A percentile compares a stretch with the other conserved stretches of the same genome.
These are phyloP conservation scores for Beauveria brongniartii DNA, from an alignment of 2,329 filamentous ascomycete species.

Conservation along the genomic window DNA sequence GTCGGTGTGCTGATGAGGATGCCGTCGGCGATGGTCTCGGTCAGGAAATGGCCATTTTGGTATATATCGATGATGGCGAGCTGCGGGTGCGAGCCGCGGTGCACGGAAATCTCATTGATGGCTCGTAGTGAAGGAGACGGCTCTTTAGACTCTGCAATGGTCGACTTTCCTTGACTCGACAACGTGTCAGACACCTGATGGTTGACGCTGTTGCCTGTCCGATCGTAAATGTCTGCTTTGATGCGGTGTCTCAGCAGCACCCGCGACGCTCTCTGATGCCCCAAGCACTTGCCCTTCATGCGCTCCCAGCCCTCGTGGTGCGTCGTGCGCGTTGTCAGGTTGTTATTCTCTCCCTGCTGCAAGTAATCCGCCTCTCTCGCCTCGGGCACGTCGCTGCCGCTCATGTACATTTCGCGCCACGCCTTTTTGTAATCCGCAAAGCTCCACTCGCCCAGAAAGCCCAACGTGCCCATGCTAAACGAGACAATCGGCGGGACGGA, in stretches of 20 bases:
- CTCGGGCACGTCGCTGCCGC: slow-evolving; percentile 44
- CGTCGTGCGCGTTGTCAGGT: slow-evolving; percentile 14
- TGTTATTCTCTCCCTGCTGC: slow-evolving; percentile 20
- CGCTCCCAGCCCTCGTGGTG: slow-evolving; percentile 54
- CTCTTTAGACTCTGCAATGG: slow-evolving; percentile 28
- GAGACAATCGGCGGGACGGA: slow-evolving; percentile 85
- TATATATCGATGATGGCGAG: slow-evolving; percentile 87
- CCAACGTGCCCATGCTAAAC: slow-evolving; percentile 94
- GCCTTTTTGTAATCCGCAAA: slow-evolving; percentile 88
- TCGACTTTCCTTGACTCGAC: slow-evolving; percentile 36
- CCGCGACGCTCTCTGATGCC: slow-evolving; percentile 62
- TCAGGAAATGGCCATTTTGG: slow-evolving; percentile 81
- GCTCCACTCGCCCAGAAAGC: slow-evolving; percentile 94
- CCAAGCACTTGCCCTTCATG: slow-evolving; percentile 74
- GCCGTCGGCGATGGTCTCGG: slow-evolving; percentile 89
- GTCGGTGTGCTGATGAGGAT: slow-evolving; percentile 93
- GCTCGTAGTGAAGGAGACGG: slow-evolving; percentile 49
- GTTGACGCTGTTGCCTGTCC: slow-evolving; percentile 54
- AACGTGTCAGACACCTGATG: slow-evolving; percentile 37
- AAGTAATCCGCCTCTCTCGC: slow-evolving; percentile 32
- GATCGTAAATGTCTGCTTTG: slow-evolving; percentile 75
- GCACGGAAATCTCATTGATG: slow-evolving; percentile 92
- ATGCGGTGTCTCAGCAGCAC: slow-evolving; percentile 81
- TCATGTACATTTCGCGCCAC: slow-evolving; percentile 89
- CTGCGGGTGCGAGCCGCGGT: slow-evolving; percentile 83